Percentiles rank a stretch among this genome's conserved stretches.
These are phyloP conservation scores for Eucalyptus cloeziana DNA, from an alignment of 345 rosid species.

Conservation along the genomic window DNA sequence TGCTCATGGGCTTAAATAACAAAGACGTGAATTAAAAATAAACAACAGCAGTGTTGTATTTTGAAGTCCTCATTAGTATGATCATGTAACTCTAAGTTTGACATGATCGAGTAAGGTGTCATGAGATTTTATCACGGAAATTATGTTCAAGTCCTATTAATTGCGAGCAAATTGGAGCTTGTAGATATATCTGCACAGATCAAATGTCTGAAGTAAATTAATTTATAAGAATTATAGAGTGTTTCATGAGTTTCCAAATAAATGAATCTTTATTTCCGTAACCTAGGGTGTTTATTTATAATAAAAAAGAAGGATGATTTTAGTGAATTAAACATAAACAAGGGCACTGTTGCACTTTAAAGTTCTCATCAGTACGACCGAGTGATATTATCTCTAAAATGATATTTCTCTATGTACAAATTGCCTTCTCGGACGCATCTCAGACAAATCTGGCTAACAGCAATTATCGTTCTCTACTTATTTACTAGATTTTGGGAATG, in stretches of 20 bases:
- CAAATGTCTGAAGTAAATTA: neutral
- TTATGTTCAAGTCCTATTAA: neutral
- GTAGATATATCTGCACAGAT: neutral
- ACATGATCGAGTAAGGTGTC: neutral
- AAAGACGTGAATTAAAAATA: neutral
- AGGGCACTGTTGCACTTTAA: neutral
- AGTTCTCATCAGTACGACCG: neutral
- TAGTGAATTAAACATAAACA: neutral
- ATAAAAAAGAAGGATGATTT: neutral
- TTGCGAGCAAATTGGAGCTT: neutral
- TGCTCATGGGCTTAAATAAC: neutral
- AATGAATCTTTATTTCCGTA: fast-evolving
- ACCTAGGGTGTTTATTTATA: fast-evolving
- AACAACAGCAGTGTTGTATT: neutral
- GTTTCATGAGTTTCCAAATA: neutral
- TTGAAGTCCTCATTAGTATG: neutral
- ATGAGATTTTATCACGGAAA: neutral
- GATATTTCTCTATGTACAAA: neutral
- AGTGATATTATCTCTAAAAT: neutral
- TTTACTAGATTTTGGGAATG: neutral
- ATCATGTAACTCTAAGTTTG: neutral
- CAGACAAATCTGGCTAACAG: neutral
- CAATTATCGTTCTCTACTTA: neutral
- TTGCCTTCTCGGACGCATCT: neutral
- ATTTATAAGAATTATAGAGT: neutral